These are phyloP conservation scores for Talaromyces pinophilus DNA, from an alignment of 2,329 filamentous ascomycete genomes.

Conservation along the genomic window DNA sequence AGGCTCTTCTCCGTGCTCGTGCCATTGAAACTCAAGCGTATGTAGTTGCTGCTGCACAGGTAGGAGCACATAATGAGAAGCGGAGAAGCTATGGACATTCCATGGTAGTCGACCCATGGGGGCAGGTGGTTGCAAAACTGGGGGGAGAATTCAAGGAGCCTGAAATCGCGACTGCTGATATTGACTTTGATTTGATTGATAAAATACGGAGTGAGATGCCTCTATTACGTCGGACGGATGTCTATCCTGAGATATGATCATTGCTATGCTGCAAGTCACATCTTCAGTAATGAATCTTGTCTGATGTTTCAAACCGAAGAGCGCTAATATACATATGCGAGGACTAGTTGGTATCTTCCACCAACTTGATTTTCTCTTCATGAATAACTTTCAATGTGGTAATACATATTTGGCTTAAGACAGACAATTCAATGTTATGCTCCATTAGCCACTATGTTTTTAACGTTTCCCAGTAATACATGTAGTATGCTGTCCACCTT, in stretches of 20 bases:
- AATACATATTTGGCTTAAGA: neutral
- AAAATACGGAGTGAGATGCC: constrained; percentile 60
- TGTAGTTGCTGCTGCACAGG: constrained; percentile 82
- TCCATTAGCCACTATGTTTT: neutral
- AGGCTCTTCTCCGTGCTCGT: constrained; percentile 71
- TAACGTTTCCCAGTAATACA: neutral
- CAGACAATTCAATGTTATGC: neutral
- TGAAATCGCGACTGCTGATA: constrained; percentile 53
- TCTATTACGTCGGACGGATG: constrained; percentile 56
- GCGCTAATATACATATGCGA: neutral
- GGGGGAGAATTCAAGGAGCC: constrained; percentile 48
- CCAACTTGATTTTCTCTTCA: neutral
- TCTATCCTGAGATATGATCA: constrained; percentile 49
- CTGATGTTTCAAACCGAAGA: neutral
- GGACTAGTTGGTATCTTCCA: neutral
- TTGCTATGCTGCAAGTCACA: neutral
- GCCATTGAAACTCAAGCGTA: constrained; percentile 89
- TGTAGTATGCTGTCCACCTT: neutral
- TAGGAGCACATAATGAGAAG: constrained; percentile 72
- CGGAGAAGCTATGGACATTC: constrained; percentile 82
- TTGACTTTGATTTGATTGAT: constrained; percentile 55
- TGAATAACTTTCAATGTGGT: neutral
- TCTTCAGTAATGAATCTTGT: neutral
- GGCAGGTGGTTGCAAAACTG: constrained; percentile 68
- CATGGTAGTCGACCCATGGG: constrained; percentile 86